These are phyloP conservation scores for Spirogloea muscicola DNA, from an alignment of 139 green algal genomes.

Conservation along the genomic window DNA sequence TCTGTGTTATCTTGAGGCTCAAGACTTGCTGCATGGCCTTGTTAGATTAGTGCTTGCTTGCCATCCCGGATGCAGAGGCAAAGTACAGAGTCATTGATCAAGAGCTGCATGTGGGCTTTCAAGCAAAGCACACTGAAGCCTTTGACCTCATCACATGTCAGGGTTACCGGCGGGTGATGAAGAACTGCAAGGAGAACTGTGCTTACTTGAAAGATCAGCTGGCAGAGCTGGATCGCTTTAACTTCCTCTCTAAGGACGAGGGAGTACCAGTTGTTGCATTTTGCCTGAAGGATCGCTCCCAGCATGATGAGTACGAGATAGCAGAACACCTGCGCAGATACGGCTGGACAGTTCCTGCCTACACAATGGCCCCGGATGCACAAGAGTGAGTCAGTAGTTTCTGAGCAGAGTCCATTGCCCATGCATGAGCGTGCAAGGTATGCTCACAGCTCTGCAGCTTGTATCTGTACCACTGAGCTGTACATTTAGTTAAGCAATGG, in stretches of 20 bases:
- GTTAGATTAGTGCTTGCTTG: not conserved
- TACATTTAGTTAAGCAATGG: too few relatives aligned
- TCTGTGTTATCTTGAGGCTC: not conserved
- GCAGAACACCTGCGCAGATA: slow-evolving; percentile 36
- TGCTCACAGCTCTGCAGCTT: not conserved
- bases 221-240: slow-evolving; percentile 27
- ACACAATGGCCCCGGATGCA: slow-evolving; percentile 50
- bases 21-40: not conserved
- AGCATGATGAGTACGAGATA: slow-evolving; percentile 50
- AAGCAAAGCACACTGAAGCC: too few relatives aligned
- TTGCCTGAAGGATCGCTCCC: slow-evolving; percentile 21
- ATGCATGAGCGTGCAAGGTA: not conserved
- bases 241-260: slow-evolving; percentile 48
- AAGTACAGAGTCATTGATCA: not conserved
- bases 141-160: too few relatives aligned
- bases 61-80: not conserved
- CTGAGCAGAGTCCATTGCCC: not conserved
- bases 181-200: slow-evolving; percentile 36
- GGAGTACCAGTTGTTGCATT: slow-evolving; percentile 49
- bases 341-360: slow-evolving; percentile 49
- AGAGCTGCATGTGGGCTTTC: too few relatives aligned
- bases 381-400: slow-evolving; percentile 2
- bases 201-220: slow-evolving; percentile 20
- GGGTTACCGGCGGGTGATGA: slow-evolving; percentile 46
- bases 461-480: not conserved